A percentile compares a stretch with the other conserved stretches of the same genome.
Conservation (phyloP, 2,329 filamentous ascomycete species). For the Cytospora piceicola region DNA sequence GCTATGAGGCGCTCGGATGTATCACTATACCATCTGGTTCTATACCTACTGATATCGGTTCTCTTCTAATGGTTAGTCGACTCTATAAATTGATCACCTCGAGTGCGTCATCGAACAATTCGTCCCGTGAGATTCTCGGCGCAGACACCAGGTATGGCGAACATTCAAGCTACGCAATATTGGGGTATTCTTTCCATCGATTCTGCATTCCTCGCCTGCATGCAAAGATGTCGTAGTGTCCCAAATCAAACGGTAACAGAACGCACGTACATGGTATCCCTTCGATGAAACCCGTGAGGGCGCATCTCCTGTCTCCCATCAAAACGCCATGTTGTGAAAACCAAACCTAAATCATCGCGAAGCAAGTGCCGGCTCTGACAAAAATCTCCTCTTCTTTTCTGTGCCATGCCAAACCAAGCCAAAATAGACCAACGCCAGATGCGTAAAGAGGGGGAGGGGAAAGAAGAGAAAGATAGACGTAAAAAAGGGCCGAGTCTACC, state of each 20-base stretch:
- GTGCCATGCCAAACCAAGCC: constrained; percentile 17
- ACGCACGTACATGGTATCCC: constrained; percentile 1
- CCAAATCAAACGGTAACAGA: neutral
- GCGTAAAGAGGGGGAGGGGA: constrained; percentile 1
- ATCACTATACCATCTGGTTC: no score
- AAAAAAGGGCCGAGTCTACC: neutral
- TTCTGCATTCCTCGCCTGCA: neutral
- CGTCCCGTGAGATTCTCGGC: no score
- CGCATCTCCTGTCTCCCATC: neutral
- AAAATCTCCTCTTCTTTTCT: constrained; percentile 9
- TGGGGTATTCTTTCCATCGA: neutral
- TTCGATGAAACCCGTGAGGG: neutral
- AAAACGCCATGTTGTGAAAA: neutral
- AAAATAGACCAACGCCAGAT: constrained; percentile 17
- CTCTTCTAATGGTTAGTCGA: no score
- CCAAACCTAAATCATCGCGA: neutral
- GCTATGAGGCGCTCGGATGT: no score
- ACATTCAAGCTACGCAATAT: neutral
- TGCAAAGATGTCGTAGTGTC: neutral
- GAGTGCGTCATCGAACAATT: no score
- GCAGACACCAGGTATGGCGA: no score
- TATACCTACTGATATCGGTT: no score
- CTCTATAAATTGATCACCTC: no score
- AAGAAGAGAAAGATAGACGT: neutral
- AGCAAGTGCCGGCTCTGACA: constrained; percentile 6